Evolutionary conservation across 1,284 basidiomycete genomes (phyloP).

Genomic region (Fomitopsis pinicola): DNA sequence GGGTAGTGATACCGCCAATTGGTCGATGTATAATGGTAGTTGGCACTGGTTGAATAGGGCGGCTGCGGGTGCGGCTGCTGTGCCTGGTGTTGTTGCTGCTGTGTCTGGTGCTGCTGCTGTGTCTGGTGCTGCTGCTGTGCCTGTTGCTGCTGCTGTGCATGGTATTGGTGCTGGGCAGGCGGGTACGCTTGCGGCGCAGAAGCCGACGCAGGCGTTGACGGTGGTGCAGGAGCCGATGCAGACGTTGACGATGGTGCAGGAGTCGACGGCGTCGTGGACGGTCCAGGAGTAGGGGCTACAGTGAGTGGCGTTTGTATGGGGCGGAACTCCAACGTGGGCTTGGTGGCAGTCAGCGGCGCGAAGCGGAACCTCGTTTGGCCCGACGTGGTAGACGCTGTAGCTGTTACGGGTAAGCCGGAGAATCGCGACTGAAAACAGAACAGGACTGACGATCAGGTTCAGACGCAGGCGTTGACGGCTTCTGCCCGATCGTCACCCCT

Average conservation of each 20-base stretch:
- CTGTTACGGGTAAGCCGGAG: neutral
- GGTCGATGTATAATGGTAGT: constrained; percentile 22
- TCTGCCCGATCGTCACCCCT: constrained; percentile 50
- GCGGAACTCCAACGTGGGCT: neutral
- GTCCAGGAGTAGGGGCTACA: neutral
- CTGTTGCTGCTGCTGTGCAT: neutral
- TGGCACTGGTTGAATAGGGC: constrained; percentile 20
- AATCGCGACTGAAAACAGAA: neutral
- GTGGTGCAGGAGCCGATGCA: neutral
- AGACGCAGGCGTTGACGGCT: constrained; percentile 48
- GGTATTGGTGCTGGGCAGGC: neutral
- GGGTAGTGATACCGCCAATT: constrained; percentile 29
- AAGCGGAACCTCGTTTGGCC: constrained; percentile 10
- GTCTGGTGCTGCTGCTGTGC: neutral
- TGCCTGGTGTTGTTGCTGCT: neutral
- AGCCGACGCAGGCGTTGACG: neutral
- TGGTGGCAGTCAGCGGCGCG: neutral
- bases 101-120: neutral
- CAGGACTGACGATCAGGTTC: constrained; percentile 32
- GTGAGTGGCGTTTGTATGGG: neutral
- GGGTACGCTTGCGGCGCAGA: neutral
- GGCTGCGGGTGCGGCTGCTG: neutral
- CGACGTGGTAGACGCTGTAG: constrained; percentile 18
- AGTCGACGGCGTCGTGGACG: neutral
- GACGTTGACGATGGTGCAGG: neutral